Evolutionary conservation across 768 basidiomycete species (phyloP).

Genomic region (Sarcodon sp.): DNA sequence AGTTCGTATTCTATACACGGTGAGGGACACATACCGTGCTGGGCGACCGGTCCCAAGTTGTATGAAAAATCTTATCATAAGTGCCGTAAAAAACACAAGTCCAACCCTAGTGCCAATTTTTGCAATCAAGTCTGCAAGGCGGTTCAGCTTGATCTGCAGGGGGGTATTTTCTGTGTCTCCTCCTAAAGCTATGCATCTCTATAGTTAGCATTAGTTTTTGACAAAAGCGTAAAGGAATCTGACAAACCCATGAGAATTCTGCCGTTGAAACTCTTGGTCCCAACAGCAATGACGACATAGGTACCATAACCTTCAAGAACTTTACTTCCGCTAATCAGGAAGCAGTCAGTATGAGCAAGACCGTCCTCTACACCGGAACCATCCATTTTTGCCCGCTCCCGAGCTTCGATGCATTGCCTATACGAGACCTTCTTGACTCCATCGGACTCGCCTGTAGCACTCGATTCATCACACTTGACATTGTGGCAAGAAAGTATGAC

Average conservation of each 20-base stretch:
- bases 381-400: constrained; percentile 39
- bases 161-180: constrained; percentile 30
- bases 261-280: constrained; percentile 33
- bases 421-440: constrained; percentile 86
- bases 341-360: constrained; percentile 28
- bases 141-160: constrained; percentile 37
- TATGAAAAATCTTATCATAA: constrained; percentile 41
- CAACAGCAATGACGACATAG: constrained; percentile 36
- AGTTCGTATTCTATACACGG: neutral
- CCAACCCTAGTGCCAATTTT: constrained; percentile 33
- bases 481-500: constrained; percentile 88
- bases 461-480: constrained; percentile 91
- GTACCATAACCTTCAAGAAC: constrained; percentile 36
- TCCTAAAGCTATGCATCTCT: constrained; percentile 19
- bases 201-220: neutral
- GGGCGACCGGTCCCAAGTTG: constrained; percentile 21
- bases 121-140: constrained; percentile 38
- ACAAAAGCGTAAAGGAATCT: neutral
- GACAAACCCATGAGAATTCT: constrained; percentile 33
- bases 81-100: constrained; percentile 26
- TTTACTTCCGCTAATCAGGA: constrained; percentile 33
- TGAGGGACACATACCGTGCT: neutral
- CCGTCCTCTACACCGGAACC: constrained; percentile 14
- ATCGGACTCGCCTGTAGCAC: constrained; percentile 94
- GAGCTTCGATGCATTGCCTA: constrained; percentile 52